A percentile compares a stretch with the other conserved stretches of the same genome.
Evolutionary conservation across 352 stramenopile genomes (phyloP).

Genomic region (Phytophthora pseudosyringae): DNA sequence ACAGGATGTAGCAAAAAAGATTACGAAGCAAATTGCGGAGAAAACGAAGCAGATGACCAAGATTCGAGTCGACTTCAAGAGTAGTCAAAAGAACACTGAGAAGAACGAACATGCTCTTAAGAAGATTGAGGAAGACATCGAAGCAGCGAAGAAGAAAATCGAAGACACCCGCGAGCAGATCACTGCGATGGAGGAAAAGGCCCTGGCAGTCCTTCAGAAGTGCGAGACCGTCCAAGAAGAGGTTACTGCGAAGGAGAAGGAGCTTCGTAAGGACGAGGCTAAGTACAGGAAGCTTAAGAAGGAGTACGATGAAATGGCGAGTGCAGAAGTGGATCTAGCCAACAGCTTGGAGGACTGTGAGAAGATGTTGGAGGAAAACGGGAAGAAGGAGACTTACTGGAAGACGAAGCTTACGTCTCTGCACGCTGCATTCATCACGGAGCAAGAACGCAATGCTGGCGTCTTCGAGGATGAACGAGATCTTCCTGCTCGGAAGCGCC

Average conservation of each 20-base stretch:
- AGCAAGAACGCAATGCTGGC: conserved; percentile 80
- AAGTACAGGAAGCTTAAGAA: conserved; percentile 91
- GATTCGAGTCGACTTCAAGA: conserved; percentile 86
- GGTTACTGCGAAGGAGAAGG: conserved; percentile 87
- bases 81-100: conserved; percentile 78
- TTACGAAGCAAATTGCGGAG: conserved; percentile 86
- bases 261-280: conserved; percentile 73
- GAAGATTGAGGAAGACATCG: conserved; percentile 81
- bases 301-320: conserved; percentile 90
- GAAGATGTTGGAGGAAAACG: conserved; percentile 93
- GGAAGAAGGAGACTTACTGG: conserved; percentile 91
- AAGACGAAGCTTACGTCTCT: conserved; percentile 76
- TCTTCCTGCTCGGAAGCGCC: conserved; percentile 48
- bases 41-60: conserved; percentile 91
- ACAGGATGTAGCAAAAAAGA: conserved; percentile 86
- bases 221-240: conserved; percentile 93
- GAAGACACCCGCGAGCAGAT: conserved; percentile 90
- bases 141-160: conserved; percentile 73
- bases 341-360: conserved; percentile 94
- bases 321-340: conserved; percentile 93
- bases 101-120: conserved; percentile 71
- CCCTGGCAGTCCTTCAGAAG: conserved; percentile 89
- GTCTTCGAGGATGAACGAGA: conserved; percentile 73
- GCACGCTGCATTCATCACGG: conserved; percentile 57
- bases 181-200: conserved; percentile 93